phyloP scores from a whole-genome alignment of 225 moss, liverwort and hornwort species.

The Straminergon stramineum region DNA sequence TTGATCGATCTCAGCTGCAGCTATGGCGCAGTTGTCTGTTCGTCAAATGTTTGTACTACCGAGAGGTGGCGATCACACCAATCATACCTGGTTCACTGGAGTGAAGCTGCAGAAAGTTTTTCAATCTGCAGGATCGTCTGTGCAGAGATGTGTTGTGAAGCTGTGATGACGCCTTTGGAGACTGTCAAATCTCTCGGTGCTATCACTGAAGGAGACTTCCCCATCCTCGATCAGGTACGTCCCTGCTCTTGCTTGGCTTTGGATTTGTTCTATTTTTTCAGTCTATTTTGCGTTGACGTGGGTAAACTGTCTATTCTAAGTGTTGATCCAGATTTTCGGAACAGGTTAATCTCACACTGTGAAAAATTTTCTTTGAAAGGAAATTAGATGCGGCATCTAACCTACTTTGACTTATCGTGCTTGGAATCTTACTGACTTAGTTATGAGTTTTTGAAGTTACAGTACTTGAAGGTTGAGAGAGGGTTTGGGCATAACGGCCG shows the following conservation, averaged over 20 bases:
- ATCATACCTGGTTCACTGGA: neutral
- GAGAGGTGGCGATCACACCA: neutral
- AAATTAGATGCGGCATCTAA: neutral
- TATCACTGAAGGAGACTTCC: slow-evolving; percentile 58
- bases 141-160: neutral
- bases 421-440: neutral
- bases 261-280: neutral
- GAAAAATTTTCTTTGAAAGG: no score
- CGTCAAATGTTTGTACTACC: neutral
- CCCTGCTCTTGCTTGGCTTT: neutral
- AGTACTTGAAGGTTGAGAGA: neutral
- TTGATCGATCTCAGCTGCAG: neutral
- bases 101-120: neutral
- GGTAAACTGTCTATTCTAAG: neutral
- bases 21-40: neutral
- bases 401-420: neutral
- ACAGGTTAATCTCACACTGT: neutral
- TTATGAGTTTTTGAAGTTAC: neutral
- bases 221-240: slow-evolving; percentile 63
- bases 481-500: no score
- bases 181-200: slow-evolving; percentile 28
- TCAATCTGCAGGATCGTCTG: neutral
- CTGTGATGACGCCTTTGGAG: neutral
- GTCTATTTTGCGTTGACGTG: neutral
- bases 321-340: neutral